These are phyloP conservation scores for Entomortierella lignicola DNA, from an alignment of 192 early-diverging fungal genomes.

Conservation along the genomic window DNA sequence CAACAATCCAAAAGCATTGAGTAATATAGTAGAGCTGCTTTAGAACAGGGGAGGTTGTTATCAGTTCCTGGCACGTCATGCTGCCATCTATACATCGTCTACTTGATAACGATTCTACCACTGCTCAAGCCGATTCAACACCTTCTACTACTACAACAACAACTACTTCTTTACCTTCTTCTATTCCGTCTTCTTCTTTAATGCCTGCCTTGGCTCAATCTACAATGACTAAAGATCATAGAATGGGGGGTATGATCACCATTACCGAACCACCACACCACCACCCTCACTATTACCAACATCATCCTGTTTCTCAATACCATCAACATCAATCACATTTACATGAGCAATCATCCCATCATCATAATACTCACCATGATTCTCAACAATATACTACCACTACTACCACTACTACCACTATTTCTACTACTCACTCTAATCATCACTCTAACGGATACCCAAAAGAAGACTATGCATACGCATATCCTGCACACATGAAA, in stretches of 20 bases:
- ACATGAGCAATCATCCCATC: not conserved
- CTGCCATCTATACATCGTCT: constrained; percentile 47
- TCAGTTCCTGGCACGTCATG: constrained; percentile 41
- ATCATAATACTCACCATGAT: not conserved
- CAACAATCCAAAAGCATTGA: too few relatives aligned
- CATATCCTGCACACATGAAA: too few relatives aligned
- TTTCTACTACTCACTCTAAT: too few relatives aligned
- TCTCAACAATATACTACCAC: not conserved
- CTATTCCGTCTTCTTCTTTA: not conserved
- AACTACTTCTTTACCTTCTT: not conserved
- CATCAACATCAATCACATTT: not conserved
- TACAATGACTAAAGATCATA: not conserved
- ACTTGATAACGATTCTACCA: constrained; percentile 19
- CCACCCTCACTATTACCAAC: not conserved
- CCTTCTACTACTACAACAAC: too few relatives aligned
- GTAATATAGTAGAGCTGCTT: too few relatives aligned
- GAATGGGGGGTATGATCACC: too few relatives aligned
- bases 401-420: not conserved
- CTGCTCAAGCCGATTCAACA: not conserved
- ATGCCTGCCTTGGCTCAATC: not conserved
- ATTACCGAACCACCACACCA: constrained; percentile 11
- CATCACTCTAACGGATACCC: not conserved
- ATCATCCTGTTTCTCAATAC: too few relatives aligned
- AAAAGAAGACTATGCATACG: not conserved
- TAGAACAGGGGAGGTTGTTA: too few relatives aligned